Percentiles rank a stretch among this genome's conserved stretches.
Evolutionary conservation across 768 basidiomycete species (phyloP).

Genomic region (Boletus reticulatus): DNA sequence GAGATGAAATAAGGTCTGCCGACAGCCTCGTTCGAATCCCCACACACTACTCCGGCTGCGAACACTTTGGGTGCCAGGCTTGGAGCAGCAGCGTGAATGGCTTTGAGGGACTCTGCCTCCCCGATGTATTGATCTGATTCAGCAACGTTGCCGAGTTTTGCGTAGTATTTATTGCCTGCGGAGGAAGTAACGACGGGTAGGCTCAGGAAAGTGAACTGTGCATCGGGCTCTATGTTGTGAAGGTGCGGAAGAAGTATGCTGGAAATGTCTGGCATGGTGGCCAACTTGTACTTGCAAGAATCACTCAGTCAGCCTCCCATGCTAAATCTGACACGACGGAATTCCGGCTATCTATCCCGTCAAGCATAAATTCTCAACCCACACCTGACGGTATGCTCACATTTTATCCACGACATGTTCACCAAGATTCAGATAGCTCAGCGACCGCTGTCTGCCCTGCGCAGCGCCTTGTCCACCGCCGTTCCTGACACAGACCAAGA

Average conservation of each 20-base stretch:
- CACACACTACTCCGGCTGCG: constrained; percentile 39
- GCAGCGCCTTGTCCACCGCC: background rate
- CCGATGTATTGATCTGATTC: constrained; percentile 67
- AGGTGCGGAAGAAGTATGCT: constrained; percentile 43
- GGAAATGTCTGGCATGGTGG: constrained; percentile 18
- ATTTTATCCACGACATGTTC: background rate
- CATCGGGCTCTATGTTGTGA: constrained; percentile 47
- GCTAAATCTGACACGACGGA: background rate
- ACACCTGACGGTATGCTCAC: no score
- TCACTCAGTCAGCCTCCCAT: no score
- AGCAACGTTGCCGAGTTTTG: constrained; percentile 49
- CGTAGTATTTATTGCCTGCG: constrained; percentile 56
- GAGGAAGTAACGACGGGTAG: constrained; percentile 55
- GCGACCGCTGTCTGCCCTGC: background rate
- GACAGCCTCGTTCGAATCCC: constrained; percentile 25
- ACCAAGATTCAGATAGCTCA: background rate
- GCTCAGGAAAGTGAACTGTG: constrained; percentile 40
- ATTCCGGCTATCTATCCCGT: background rate
- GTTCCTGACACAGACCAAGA: constrained; percentile 1
- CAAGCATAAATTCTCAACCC: background rate
- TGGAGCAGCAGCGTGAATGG: constrained; percentile 63
- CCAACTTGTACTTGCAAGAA: background rate
- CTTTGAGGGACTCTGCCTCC: constrained; percentile 67
- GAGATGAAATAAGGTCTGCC: constrained; percentile 67
- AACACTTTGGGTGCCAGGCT: constrained; percentile 61